Evolutionary conservation across 345 rosid species (phyloP).

Genomic region (Combretum micranthum): DNA sequence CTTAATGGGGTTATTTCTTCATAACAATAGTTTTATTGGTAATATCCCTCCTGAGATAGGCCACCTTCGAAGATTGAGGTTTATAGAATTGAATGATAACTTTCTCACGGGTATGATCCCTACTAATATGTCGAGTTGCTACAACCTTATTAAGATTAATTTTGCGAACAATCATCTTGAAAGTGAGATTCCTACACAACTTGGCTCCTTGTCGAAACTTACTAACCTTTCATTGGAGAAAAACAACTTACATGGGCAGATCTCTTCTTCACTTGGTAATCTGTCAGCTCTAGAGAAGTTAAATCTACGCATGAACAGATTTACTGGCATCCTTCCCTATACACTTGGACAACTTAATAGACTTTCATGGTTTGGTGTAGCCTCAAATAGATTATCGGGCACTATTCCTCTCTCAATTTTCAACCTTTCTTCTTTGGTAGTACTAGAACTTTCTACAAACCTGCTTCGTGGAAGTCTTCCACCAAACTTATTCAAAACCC

Average conservation of each 20-base stretch:
- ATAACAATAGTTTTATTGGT: background rate
- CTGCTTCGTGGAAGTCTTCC: no score
- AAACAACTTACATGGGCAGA: conserved; percentile 10
- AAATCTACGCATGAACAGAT: conserved; percentile 1
- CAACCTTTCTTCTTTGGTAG: no score
- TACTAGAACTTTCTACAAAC: no score
- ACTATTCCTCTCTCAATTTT: no score
- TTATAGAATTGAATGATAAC: no score
- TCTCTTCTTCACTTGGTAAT: conserved; percentile 12
- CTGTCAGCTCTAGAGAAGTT: conserved; percentile 5
- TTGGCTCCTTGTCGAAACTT: conserved; percentile 8
- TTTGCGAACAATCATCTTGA: conserved; percentile 8
- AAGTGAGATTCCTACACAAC: conserved; percentile 9
- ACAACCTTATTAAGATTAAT: conserved; percentile 5
- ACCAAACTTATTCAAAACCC: no score
- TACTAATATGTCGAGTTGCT: conserved; percentile 10
- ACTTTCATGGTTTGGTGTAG: background rate
- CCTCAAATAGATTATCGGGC: background rate
- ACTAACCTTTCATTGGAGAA: background rate
- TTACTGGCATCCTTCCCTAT: conserved; percentile 16
- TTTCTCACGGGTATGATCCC: conserved; percentile 15
- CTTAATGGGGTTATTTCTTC: conserved; percentile 10
- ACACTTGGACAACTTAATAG: conserved; percentile 1
- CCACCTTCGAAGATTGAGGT: background rate
- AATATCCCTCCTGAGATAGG: background rate